phyloP scores from a whole-genome alignment of 176 grass and related monocot species.

The Aegilops longissima region DNA sequence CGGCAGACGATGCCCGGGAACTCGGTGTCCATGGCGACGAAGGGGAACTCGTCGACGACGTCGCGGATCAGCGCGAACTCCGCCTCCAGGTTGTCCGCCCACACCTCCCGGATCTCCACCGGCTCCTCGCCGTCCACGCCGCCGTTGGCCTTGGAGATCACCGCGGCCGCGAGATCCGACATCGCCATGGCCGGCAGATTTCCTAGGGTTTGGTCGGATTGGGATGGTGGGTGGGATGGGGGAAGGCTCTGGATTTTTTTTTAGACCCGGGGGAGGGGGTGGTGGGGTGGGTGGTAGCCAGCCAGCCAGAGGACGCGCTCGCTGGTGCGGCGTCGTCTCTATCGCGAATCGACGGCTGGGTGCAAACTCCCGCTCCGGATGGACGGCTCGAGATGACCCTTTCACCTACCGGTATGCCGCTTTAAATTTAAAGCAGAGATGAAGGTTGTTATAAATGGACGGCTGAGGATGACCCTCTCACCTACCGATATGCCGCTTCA shows the following conservation, averaged over 20 bases:
- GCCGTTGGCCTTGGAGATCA: conserved; percentile 29
- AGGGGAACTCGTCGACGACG: conserved; percentile 86
- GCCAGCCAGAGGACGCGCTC: neutral
- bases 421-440: neutral
- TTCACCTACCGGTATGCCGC: neutral
- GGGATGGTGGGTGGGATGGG: neutral
- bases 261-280: neutral
- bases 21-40: conserved; percentile 99
- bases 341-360: conserved; percentile 30
- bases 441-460: neutral
- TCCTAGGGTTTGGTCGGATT: conserved; percentile 37
- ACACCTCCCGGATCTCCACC: conserved; percentile 99
- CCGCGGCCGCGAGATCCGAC: conserved; percentile 24
- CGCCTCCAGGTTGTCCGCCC: conserved; percentile 80
- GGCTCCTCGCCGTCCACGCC: conserved; percentile 41
- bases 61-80: conserved; percentile 93
- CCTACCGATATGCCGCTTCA: neutral
- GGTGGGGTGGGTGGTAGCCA: conserved; percentile 5
- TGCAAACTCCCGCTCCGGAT: neutral
- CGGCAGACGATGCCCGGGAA: conserved; percentile 91
- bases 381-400: neutral
- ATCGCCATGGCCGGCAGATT: conserved; percentile 19
- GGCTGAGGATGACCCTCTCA: neutral
- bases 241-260: conserved; percentile 32
- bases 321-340: conserved; percentile 5